phyloP scores from a whole-genome alignment of 2,329 filamentous ascomycete genomes.

The Colletotrichum sp. region DNA sequence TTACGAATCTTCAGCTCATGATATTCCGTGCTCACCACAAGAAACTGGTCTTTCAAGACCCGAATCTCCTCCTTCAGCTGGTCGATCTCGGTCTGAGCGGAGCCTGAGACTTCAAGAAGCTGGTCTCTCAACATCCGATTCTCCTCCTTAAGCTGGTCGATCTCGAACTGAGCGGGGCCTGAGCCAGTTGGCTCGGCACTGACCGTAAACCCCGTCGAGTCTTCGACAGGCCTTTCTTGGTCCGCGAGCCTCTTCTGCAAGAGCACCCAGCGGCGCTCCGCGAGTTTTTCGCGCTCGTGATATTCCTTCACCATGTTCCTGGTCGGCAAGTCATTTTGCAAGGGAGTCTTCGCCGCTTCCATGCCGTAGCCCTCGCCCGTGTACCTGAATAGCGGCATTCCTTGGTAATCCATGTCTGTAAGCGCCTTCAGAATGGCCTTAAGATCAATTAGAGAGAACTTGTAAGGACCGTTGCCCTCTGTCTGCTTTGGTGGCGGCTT shows the following conservation, averaged over 20 bases:
- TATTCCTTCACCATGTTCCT: background rate
- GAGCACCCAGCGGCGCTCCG: background rate
- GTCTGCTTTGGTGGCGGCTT: background rate
- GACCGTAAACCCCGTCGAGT: background rate
- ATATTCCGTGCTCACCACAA: background rate
- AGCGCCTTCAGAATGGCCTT: background rate
- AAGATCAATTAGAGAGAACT: background rate
- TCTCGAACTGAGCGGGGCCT: background rate
- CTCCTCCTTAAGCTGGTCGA: background rate
- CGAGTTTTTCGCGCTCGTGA: background rate
- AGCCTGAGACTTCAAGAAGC: background rate
- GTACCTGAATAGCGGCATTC: background rate
- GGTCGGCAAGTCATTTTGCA: no score
- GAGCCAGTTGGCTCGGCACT: background rate
- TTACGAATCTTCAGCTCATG: background rate
- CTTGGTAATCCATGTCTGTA: background rate
- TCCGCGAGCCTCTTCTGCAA: background rate
- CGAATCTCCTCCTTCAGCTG: background rate
- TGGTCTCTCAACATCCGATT: no score
- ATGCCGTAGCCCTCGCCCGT: background rate
- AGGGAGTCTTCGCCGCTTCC: background rate
- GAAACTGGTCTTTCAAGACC: no score
- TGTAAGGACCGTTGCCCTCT: background rate
- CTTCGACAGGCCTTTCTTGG: background rate
- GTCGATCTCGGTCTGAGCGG: background rate